Evolutionary conservation across 2,329 filamentous ascomycete genomes (phyloP).

Genomic region (Coniella lustricola): DNA sequence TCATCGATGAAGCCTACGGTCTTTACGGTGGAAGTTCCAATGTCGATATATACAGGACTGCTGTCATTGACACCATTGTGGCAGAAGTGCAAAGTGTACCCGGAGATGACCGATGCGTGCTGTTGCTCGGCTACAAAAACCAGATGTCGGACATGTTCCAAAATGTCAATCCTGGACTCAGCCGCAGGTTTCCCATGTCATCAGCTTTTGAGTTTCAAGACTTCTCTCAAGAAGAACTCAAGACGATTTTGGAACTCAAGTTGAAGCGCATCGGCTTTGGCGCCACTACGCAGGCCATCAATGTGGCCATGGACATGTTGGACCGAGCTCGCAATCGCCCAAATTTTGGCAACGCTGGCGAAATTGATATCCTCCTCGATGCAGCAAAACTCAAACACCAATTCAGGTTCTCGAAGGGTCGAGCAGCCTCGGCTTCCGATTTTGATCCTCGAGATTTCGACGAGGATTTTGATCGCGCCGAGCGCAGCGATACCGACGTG

Average conservation of each 20-base stretch:
- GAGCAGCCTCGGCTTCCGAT: conserved; percentile 18
- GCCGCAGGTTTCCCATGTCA: conserved; percentile 56
- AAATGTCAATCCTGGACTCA: conserved; percentile 65
- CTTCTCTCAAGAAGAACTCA: conserved; percentile 52
- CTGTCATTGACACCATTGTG: conserved; percentile 67
- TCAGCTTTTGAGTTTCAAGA: conserved; percentile 64
- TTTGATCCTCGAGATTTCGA: conserved; percentile 46
- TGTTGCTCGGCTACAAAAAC: conserved; percentile 63
- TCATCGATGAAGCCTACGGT: conserved; percentile 76
- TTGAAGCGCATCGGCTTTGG: conserved; percentile 47
- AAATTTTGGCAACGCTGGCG: conserved; percentile 67
- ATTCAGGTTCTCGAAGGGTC: conserved; percentile 19
- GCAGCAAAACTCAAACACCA: conserved; percentile 41
- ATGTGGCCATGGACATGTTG: conserved; percentile 53
- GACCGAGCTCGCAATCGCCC: conserved; percentile 52
- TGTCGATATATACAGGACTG: conserved; percentile 45
- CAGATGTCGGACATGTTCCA: conserved; percentile 67
- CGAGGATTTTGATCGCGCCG: conserved; percentile 47
- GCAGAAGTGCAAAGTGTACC: conserved; percentile 63
- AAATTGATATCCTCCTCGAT: conserved; percentile 63
- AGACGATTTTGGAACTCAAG: conserved; percentile 55
- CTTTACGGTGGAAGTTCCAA: conserved; percentile 38
- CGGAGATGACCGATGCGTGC: conserved; percentile 65
- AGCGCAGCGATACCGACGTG: conserved; percentile 41
- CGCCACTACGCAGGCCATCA: conserved; percentile 43